These are phyloP conservation scores for Podila epigama DNA, from an alignment of 192 early-diverging fungal genomes.

Conservation along the genomic window DNA sequence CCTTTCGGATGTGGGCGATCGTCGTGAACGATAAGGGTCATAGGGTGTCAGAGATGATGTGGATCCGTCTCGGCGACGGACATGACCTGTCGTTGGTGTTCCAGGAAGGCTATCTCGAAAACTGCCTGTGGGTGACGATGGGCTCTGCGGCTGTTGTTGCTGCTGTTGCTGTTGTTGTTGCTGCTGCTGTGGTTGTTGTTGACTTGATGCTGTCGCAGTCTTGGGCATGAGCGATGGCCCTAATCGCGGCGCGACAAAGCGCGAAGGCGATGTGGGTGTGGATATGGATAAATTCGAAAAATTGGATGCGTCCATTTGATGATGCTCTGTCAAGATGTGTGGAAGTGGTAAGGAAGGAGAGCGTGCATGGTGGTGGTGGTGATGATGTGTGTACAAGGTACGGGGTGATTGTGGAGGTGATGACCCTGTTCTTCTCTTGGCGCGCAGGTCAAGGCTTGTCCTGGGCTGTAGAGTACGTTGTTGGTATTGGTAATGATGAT, in stretches of 20 bases:
- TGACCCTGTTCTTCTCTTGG: no score
- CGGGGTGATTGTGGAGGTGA: no score
- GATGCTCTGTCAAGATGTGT: no score
- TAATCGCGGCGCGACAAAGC: background rate
- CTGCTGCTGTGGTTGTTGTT: background rate
- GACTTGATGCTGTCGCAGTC: no score
- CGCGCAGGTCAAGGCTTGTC: background rate
- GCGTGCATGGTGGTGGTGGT: background rate
- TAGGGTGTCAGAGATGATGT: background rate
- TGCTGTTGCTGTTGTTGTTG: background rate
- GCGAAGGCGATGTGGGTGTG: background rate
- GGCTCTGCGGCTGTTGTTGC: background rate
- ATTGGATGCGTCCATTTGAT: no score
- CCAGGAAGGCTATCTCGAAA: background rate
- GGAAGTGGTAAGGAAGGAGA: no score
- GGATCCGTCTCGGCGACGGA: background rate
- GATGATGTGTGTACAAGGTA: background rate
- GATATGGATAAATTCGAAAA: background rate
- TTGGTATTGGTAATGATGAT: no score
- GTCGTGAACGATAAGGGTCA: background rate
- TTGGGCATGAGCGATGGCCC: background rate
- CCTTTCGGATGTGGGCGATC: background rate
- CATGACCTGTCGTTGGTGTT: background rate
- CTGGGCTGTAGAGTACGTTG: no score
- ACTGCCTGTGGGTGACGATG: background rate